phyloP scores from a whole-genome alignment of 371 early-diverging fungal genomes.

The Syncephalastrum racemosum region DNA sequence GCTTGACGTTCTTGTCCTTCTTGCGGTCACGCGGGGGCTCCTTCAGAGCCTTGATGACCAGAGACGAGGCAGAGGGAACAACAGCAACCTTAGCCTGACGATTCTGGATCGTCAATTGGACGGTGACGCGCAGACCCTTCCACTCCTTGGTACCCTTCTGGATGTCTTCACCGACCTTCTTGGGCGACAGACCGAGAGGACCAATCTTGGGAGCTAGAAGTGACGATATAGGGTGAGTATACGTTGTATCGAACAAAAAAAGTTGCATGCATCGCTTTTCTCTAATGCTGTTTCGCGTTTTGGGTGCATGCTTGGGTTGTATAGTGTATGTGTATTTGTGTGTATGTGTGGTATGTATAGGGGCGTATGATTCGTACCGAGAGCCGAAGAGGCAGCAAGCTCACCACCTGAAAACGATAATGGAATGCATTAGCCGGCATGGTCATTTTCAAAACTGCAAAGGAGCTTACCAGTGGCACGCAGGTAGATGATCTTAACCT shows the following conservation, averaged over 20 bases:
- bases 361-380: constrained; percentile 33
- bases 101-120: constrained; percentile 98
- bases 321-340: too few species aligned
- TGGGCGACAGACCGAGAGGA: constrained; percentile 99
- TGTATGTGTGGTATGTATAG: too few species aligned
- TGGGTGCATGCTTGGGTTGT: too few species aligned
- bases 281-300: too few species aligned
- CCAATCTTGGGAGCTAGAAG: constrained; percentile 91
- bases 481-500: constrained; percentile 92
- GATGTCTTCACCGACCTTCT: constrained; percentile 99
- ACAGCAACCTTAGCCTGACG: constrained; percentile 99
- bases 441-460: neutral
- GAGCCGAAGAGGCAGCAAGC: constrained; percentile 95
- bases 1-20: constrained; percentile 99
- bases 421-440: neutral
- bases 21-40: constrained; percentile 99
- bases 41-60: constrained; percentile 98
- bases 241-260: neutral
- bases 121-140: constrained; percentile 99
- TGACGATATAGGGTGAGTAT: neutral
- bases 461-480: constrained; percentile 90
- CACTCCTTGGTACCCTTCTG: constrained; percentile 99
- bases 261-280: too few species aligned
- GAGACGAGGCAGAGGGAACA: constrained; percentile 96
- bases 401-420: constrained; percentile 39